Evolutionary conservation across 2,329 filamentous ascomycete species (phyloP).

Genomic region (Sporothrix brunneoviolacea): DNA sequence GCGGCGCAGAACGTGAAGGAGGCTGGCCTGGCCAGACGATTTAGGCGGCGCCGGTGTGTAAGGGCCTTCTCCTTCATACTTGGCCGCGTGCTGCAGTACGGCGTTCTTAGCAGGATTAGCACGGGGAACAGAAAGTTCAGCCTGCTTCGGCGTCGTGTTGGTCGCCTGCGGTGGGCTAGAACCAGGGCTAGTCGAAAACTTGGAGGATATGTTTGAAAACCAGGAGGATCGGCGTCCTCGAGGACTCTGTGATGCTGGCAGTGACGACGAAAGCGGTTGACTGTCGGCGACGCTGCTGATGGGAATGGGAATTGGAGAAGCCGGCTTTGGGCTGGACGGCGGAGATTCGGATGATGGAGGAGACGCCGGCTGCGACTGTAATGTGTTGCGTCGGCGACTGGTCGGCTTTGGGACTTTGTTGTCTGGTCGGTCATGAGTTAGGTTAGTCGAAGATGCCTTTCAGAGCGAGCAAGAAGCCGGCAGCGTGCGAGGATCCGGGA

Average conservation of each 20-base stretch:
- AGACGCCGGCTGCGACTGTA: conserved; percentile 19
- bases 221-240: conserved; percentile 65
- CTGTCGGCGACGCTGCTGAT: background rate
- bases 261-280: conserved; percentile 5
- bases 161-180: conserved; percentile 29
- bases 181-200: conserved; percentile 60
- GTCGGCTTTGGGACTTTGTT: conserved; percentile 23
- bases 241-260: conserved; percentile 15
- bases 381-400: conserved; percentile 22
- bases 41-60: conserved; percentile 72
- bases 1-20: conserved; percentile 76
- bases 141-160: conserved; percentile 30
- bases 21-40: conserved; percentile 54
- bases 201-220: conserved; percentile 89
- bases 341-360: background rate
- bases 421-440: conserved; percentile 19
- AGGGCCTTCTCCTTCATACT: conserved; percentile 54
- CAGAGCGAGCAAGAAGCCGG: conserved; percentile 63
- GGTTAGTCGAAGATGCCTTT: conserved; percentile 22
- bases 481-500: background rate
- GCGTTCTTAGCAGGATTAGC: conserved; percentile 49
- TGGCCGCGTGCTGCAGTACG: conserved; percentile 50
- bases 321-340: background rate
- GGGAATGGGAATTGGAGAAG: background rate
- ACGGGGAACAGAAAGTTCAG: conserved; percentile 42